Evolutionary conservation across 768 basidiomycete genomes (phyloP), one percentile per base, ranked within the genome.

Genomic region (Lactarius tabidus): DNA sequence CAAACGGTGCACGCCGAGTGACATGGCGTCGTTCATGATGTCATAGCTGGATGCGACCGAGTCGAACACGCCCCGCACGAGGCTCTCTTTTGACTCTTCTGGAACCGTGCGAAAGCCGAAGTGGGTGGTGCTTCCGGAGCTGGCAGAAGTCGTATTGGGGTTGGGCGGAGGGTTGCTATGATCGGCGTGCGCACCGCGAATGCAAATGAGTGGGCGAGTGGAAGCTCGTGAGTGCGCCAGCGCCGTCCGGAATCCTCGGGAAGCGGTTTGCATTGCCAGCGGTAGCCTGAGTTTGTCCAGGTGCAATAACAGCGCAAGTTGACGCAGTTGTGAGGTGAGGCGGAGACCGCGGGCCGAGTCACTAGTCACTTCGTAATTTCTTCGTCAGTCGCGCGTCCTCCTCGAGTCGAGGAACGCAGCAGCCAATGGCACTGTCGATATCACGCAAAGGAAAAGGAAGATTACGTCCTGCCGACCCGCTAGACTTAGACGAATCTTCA

Each of bases 11-110:
- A 98, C 88, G 39, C 97, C 97, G 67, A 98, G 77, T 3, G 97
- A 98, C 76, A 95, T 91, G n/a, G 95, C 93, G 74, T 98, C 97
- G 80, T 99, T 99, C 96, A 99, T 97, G 48, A 98, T 76, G 76
- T 98, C 97, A 77, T 99, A 99, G 53, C 84, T 89, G 39, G 92
- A 89, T 51, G 97, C 95, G 63, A 99, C 97, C 8, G 93, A 96
- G 72, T 92, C 87, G 78, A 99, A 99, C 59, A 99, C 95, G 68
- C 84, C 84, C 71, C 91, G 93, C 67, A 99, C 97, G 54, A 98
- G 82, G 2, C 83, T 78, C 77, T 98, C 96, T 74, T 99, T 99
- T 39, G 82, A 75, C 38, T 90, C 87, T 74, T 93, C 90, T 17
- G 90, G 90, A 3, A 99, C 87, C 8, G 88, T 91, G 76, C 81